Evolutionary conservation across 257 asterid genomes (phyloP).

Genomic region (Buddleja alternifolia): DNA sequence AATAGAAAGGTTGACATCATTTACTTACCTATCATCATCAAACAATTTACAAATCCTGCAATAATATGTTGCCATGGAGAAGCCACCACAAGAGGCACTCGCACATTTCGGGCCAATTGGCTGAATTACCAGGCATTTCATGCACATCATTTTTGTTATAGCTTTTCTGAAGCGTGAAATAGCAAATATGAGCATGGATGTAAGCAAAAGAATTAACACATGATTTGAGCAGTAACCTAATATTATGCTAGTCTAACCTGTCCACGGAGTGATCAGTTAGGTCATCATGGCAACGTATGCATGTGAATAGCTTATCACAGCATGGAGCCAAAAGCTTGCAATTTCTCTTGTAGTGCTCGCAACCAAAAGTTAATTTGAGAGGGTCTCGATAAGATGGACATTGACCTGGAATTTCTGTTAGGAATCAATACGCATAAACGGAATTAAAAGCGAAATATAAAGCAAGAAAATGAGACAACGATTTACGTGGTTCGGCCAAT

Average conservation of each 20-base stretch:
- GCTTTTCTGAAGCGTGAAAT: constrained; percentile 60
- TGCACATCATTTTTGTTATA: constrained; percentile 81
- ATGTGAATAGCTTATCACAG: constrained; percentile 75
- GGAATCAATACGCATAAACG: too few species aligned
- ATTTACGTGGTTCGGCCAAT: too few species aligned
- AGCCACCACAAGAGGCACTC: constrained; percentile 55
- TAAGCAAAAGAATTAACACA: constrained; percentile 13
- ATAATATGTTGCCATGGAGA: constrained; percentile 80
- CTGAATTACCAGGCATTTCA: constrained; percentile 79
- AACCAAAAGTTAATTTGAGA: constrained; percentile 57
- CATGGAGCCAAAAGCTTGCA: constrained; percentile 80
- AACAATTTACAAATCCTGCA: constrained; percentile 82
- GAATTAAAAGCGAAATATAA: too few species aligned
- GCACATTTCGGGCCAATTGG: constrained; percentile 62
- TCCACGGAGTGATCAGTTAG: constrained; percentile 70
- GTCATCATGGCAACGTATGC: constrained; percentile 93
- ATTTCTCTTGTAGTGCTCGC: constrained; percentile 82
- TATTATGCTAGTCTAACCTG: constrained; percentile 55
- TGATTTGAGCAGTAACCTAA: constrained; percentile 25
- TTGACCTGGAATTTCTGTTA: constrained; percentile 61
- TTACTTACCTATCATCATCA: constrained; percentile 76
- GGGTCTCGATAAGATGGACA: constrained; percentile 65
- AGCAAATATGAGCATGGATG: constrained; percentile 31
- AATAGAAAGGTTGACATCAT: constrained; percentile 13
- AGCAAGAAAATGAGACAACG: too few species aligned